Conservation (phyloP, 176 grass and related monocot species). For the Saccharum spontaneum region DNA sequence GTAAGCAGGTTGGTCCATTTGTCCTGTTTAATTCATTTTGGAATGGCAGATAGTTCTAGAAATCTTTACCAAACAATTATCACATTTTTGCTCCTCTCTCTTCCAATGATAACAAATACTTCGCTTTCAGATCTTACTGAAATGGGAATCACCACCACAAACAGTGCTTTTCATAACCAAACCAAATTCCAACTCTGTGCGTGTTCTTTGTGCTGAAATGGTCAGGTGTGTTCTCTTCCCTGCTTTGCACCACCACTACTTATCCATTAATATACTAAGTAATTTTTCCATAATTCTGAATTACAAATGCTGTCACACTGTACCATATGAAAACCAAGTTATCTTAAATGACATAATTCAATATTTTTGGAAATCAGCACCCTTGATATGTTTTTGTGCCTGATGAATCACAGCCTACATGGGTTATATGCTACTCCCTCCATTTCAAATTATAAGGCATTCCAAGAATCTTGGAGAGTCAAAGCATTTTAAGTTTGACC, state of each 20-base stretch:
- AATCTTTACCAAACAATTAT: not conserved
- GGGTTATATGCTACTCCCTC: slow-evolving; percentile 1
- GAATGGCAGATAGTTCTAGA: not conserved
- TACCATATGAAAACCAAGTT: slow-evolving; percentile 4
- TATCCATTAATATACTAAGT: not conserved
- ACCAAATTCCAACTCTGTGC: slow-evolving; percentile 84
- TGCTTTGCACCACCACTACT: slow-evolving; percentile 5
- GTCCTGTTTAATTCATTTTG: slow-evolving; percentile 15
- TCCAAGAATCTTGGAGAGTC: no score
- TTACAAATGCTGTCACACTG: not conserved
- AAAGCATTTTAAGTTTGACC: no score
- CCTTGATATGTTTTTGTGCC: slow-evolving; percentile 7
- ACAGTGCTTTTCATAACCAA: slow-evolving; percentile 93
- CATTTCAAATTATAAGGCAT: no score
- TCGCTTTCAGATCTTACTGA: slow-evolving; percentile 86
- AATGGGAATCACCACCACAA: slow-evolving; percentile 91
- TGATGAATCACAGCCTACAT: slow-evolving; percentile 13
- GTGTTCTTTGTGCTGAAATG: slow-evolving; percentile 81
- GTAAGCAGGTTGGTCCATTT: slow-evolving; percentile 73
- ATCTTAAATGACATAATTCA: not conserved
- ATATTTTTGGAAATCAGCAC: not conserved
- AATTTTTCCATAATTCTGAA: slow-evolving; percentile 10
- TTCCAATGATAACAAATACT: slow-evolving; percentile 30
- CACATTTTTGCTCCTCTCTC: not conserved
- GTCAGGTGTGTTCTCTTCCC: slow-evolving; percentile 68